Evolutionary conservation across 768 basidiomycete species (phyloP).

Genomic region (Lactarius sp.): DNA sequence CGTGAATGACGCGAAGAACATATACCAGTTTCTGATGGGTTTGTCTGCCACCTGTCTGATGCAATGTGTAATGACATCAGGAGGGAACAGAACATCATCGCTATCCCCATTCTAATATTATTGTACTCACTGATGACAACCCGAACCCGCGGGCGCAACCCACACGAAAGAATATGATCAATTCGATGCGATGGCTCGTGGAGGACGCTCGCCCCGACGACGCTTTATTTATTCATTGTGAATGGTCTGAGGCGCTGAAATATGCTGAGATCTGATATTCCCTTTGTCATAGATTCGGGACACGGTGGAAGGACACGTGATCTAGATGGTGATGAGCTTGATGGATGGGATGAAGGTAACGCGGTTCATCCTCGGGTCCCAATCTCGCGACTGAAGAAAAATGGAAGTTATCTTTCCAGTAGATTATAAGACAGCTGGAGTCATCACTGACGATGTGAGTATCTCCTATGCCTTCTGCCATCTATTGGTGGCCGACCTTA

Average conservation of each 20-base stretch:
- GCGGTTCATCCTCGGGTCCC: neutral
- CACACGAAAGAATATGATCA: constrained; percentile 76
- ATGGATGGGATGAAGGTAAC: constrained; percentile 77
- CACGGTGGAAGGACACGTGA: constrained; percentile 93
- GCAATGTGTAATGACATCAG: neutral
- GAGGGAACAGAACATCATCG: constrained; percentile 21
- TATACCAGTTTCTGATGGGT: constrained; percentile 73
- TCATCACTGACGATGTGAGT: constrained; percentile 87
- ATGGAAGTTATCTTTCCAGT: constrained; percentile 79
- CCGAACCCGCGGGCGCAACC: constrained; percentile 58
- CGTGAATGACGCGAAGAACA: constrained; percentile 85
- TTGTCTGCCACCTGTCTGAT: constrained; percentile 28
- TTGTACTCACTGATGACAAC: constrained; percentile 78
- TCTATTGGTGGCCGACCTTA: neutral
- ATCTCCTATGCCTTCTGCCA: neutral
- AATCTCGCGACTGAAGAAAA: neutral
- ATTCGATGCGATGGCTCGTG: constrained; percentile 93
- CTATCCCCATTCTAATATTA: constrained; percentile 63
- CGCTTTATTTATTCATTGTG: constrained; percentile 88
- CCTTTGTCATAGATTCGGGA: constrained; percentile 63
- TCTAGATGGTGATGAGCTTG: constrained; percentile 73
- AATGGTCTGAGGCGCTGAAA: constrained; percentile 25
- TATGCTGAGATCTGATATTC: neutral
- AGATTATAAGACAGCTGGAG: constrained; percentile 57
- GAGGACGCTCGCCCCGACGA: constrained; percentile 72